A percentile compares a stretch with the other conserved stretches of the same genome.
Conservation (phyloP, 768 basidiomycete genomes). For the Multifurca ochricompacta region DNA sequence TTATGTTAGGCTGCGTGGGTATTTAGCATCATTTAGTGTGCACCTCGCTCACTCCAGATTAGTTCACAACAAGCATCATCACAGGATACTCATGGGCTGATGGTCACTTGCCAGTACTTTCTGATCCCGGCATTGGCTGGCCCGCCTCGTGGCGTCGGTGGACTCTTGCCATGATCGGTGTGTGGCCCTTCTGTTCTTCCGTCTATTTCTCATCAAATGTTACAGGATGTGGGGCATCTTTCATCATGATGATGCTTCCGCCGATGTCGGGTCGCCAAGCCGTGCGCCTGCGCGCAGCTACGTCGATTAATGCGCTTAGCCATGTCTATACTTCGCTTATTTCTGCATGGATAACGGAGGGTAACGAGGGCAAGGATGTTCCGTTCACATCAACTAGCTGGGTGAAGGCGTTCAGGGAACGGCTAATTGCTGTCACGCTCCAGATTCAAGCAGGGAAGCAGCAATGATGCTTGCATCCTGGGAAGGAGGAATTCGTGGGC, state of each 20-base stretch:
- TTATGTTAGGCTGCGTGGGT: conserved; percentile 34
- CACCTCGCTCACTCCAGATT: neutral
- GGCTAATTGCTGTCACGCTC: conserved; percentile 27
- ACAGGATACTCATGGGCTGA: conserved; percentile 54
- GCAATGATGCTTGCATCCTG: conserved; percentile 35
- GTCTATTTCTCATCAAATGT: neutral
- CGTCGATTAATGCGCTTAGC: conserved; percentile 33
- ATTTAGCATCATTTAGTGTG: neutral
- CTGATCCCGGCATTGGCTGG: conserved; percentile 48
- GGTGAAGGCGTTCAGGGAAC: conserved; percentile 25
- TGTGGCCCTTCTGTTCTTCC: conserved; percentile 8
- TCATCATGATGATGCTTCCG: conserved; percentile 48
- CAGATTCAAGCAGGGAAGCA: conserved; percentile 29
- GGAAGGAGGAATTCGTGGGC: conserved; percentile 43
- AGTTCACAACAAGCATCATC: conserved; percentile 40
- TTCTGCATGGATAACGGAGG: conserved; percentile 33
- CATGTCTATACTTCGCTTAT: conserved; percentile 37
- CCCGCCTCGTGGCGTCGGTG: conserved; percentile 46
- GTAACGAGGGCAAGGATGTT: conserved; percentile 5
- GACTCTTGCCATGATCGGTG: conserved; percentile 43
- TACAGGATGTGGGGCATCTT: conserved; percentile 41
- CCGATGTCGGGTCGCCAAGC: conserved; percentile 42
- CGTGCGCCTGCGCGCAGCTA: conserved; percentile 38
- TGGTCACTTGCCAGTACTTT: conserved; percentile 37
- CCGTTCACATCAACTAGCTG: conserved; percentile 20